Percentiles rank a stretch among this genome's conserved stretches.
These are phyloP conservation scores for Pinus albicaulis DNA, from an alignment of 75 land plant genomes.

Conservation along the genomic window DNA sequence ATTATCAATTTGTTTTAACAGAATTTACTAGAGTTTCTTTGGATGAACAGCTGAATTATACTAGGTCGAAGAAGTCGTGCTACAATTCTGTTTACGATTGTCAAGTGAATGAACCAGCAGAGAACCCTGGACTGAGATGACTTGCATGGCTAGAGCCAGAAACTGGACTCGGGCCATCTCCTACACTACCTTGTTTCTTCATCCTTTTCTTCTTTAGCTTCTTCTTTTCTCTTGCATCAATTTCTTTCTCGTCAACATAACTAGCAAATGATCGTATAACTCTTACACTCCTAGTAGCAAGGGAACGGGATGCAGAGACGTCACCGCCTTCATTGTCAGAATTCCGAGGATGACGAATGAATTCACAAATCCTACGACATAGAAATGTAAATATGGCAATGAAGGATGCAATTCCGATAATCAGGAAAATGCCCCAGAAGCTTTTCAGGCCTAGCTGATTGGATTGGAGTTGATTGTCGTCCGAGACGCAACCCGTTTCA, in stretches of 20 bases:
- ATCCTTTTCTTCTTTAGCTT: background rate
- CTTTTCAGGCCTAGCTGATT: constrained; percentile 52
- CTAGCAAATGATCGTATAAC: background rate
- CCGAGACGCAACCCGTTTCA: constrained; percentile 29
- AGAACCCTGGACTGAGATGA: background rate
- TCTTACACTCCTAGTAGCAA: background rate
- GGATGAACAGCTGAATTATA: background rate
- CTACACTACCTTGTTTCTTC: background rate
- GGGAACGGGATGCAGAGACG: background rate
- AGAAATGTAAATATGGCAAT: constrained; percentile 50
- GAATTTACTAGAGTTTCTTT: background rate
- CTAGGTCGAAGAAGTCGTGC: background rate
- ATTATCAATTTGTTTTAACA: background rate
- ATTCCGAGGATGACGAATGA: constrained; percentile 1
- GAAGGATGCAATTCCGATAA: constrained; percentile 57
- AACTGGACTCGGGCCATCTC: background rate
- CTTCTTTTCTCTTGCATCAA: background rate
- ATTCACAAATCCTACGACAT: constrained; percentile 36
- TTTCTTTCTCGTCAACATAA: constrained; percentile 3
- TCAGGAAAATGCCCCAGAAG: constrained; percentile 86
- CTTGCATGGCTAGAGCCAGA: background rate
- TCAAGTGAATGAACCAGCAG: background rate
- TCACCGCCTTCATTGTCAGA: background rate
- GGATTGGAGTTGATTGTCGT: constrained; percentile 22
- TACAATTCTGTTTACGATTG: background rate